Conservation (phyloP, 305 asterid species). For the Fraxinus greggii region DNA sequence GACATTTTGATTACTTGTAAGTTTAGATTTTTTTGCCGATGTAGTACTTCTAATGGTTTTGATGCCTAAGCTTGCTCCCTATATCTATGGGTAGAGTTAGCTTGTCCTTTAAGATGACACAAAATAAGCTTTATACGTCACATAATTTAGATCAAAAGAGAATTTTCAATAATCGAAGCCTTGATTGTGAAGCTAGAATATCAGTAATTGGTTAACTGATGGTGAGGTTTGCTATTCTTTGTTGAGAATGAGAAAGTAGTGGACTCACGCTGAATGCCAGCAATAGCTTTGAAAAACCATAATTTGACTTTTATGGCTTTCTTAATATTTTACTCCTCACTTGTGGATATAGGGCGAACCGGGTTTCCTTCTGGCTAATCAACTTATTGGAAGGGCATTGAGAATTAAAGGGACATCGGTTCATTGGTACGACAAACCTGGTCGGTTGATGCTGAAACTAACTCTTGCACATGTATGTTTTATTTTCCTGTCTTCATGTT, state of each 20-base stretch:
- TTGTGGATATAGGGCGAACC: slow-evolving; percentile 64
- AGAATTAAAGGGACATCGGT: slow-evolving; percentile 75
- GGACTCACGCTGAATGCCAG: neutral
- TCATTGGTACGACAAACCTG: slow-evolving; percentile 99
- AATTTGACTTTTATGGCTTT: neutral
- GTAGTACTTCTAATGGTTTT: neutral
- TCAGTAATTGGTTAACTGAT: neutral
- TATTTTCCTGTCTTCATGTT: neutral
- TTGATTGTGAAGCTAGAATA: slow-evolving; percentile 4
- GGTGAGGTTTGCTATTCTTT: slow-evolving; percentile 17
- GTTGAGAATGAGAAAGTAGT: slow-evolving; percentile 4
- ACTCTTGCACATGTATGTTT: slow-evolving; percentile 7
- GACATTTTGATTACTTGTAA: neutral
- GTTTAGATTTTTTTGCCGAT: neutral
- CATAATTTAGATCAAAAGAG: neutral
- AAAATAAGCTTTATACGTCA: neutral
- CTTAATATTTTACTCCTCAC: slow-evolving; percentile 15
- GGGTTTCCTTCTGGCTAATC: slow-evolving; percentile 72
- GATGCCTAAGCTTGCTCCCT: neutral
- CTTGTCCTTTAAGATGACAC: neutral
- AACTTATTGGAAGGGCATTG: slow-evolving; percentile 71
- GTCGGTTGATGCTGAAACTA: slow-evolving; percentile 41
- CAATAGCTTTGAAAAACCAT: neutral
- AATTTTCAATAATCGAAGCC: neutral
- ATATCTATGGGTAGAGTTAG: neutral